Percentiles rank a stretch among this genome's conserved stretches.
These are phyloP conservation scores for Fraxinus angustifolia DNA, from an alignment of 305 asterid species.

Conservation along the genomic window DNA sequence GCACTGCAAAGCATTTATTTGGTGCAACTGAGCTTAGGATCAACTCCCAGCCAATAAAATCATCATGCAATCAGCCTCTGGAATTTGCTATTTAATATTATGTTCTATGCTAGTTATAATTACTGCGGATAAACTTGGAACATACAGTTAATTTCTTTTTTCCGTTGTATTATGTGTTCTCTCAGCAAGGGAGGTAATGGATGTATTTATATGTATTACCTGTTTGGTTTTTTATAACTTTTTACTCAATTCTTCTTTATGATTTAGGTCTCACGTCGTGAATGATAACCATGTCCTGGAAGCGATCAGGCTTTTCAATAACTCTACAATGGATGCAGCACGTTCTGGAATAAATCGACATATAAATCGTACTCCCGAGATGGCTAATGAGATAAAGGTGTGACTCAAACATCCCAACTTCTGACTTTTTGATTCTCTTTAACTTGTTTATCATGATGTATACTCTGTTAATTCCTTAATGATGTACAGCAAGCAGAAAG, in stretches of 20 bases:
- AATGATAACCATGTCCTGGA: constrained; percentile 75
- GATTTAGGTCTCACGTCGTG: constrained; percentile 62
- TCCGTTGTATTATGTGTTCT: neutral
- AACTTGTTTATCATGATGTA: neutral
- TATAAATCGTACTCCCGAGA: constrained; percentile 76
- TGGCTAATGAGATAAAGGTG: constrained; percentile 88
- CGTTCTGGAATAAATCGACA: constrained; percentile 82
- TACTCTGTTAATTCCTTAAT: constrained; percentile 18
- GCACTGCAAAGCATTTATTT: neutral
- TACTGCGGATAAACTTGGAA: neutral
- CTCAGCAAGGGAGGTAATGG: neutral
- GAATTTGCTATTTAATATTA: neutral
- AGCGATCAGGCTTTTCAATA: constrained; percentile 83
- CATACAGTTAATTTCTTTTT: neutral
- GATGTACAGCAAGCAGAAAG: constrained; percentile 77
- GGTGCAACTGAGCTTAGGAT: neutral
- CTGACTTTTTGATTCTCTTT: neutral
- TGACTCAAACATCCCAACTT: neutral
- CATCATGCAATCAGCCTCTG: neutral
- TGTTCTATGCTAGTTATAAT: neutral
- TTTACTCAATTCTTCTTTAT: constrained; percentile 12
- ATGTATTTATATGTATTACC: neutral
- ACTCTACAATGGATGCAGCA: constrained; percentile 93
- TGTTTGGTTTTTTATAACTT: neutral
- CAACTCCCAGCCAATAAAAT: neutral